Evolutionary conservation across 164 flowering plant species (phyloP).

Genomic region (Sextonia rubra): DNA sequence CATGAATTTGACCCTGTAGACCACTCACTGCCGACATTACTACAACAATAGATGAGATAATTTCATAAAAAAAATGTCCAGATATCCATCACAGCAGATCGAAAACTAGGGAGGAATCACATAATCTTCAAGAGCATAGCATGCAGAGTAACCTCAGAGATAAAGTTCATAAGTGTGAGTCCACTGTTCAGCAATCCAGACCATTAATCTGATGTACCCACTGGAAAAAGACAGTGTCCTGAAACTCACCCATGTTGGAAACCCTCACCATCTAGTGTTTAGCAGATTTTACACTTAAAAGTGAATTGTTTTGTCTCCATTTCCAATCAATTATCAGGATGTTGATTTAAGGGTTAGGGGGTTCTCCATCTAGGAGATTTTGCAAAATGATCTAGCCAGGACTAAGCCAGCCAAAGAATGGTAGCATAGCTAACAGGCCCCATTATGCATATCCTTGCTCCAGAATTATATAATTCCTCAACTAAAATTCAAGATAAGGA

Average conservation of each 20-base stretch:
- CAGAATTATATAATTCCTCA: neutral
- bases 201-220: too few relatives aligned
- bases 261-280: neutral
- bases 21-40: slow-evolving; percentile 98
- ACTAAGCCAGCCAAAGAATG: neutral
- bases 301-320: too few relatives aligned
- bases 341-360: too few relatives aligned
- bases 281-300: too few relatives aligned
- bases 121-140: too few relatives aligned
- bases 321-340: too few relatives aligned
- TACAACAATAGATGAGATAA: slow-evolving; percentile 30
- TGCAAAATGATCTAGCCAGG: neutral
- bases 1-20: slow-evolving; percentile 65
- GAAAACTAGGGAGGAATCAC: neutral
- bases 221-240: too few relatives aligned
- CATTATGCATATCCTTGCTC: neutral
- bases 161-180: too few relatives aligned
- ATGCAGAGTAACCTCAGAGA: too few relatives aligned
- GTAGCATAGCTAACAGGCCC: neutral
- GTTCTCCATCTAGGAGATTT: neutral
- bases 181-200: too few relatives aligned
- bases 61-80: neutral
- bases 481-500: neutral
- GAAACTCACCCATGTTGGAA: neutral
- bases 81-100: neutral